These are phyloP conservation scores for Diaporthe sp. DNA, from an alignment of 2,329 filamentous ascomycete species.

Conservation along the genomic window DNA sequence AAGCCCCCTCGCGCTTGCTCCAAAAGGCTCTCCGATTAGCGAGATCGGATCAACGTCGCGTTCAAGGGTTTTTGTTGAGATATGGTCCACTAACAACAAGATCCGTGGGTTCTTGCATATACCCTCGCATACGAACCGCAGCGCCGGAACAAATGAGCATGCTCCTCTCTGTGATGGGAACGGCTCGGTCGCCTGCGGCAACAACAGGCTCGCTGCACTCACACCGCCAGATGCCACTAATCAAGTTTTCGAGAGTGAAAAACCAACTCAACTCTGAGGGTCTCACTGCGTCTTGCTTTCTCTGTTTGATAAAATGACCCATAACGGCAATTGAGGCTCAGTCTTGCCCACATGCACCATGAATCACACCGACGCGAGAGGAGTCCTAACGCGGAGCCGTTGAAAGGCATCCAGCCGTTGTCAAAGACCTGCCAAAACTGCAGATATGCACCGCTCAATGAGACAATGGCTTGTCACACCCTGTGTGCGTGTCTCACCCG, in stretches of 20 bases:
- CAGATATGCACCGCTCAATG: slow-evolving; percentile 30
- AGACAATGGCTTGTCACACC: slow-evolving; percentile 29
- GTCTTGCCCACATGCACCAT: slow-evolving; percentile 5
- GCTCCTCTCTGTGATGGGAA: slow-evolving; percentile 10
- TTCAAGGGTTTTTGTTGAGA: slow-evolving; percentile 34
- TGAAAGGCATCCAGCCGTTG: slow-evolving; percentile 36
- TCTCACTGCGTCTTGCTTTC: background rate
- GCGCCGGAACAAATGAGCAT: slow-evolving; percentile 31
- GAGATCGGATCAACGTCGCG: slow-evolving; percentile 26
- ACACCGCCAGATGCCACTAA: slow-evolving; percentile 44
- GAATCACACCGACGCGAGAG: slow-evolving; percentile 16
- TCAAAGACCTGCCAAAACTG: slow-evolving; percentile 36
- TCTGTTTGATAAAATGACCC: background rate
- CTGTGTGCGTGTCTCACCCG: slow-evolving; percentile 24
- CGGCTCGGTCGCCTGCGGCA: slow-evolving; percentile 44
- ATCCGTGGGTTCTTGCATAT: slow-evolving; percentile 32
- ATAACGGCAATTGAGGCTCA: slow-evolving; percentile 15
- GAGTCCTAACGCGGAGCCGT: slow-evolving; percentile 34
- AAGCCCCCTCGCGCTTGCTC: background rate
- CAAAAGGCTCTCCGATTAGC: slow-evolving; percentile 22
- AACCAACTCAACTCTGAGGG: background rate
- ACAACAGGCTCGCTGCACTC: slow-evolving; percentile 47
- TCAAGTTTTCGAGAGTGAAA: background rate
- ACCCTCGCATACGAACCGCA: slow-evolving; percentile 33
- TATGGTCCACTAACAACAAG: slow-evolving; percentile 27